Base-by-base conservation (phyloP, 352 stramenopile genomes). In the Globisporangium mamillatum region DNA sequence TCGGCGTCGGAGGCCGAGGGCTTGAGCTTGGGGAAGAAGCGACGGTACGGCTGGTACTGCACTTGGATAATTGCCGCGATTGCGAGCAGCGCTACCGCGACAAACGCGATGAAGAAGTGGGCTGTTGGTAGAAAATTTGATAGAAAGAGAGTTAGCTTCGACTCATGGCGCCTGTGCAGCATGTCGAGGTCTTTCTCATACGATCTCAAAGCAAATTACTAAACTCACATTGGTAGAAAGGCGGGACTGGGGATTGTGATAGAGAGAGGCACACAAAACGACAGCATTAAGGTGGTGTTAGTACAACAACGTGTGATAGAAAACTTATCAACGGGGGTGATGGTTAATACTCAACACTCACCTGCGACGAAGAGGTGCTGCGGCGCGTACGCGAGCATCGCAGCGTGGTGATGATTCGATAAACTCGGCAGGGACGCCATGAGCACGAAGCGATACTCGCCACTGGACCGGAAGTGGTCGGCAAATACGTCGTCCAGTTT, bases 401-500 rank as follows among this genome's bases (percentile, higher is more conserved):
- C 75, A 0, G 36, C 18, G 57, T 77, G 75, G 12, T 64, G 67
- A 22, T 81, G 72, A 60, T 79, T 81, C 6, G 12, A 8, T 1
- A 56, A 65, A 7, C 60, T 48, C 7, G 75, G 70, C 10, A 81
- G 46, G 20, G 72, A 75, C 14, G 65, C 75, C 32, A 81, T 32
- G 12, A 81, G 60, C 60, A 78, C 63, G 36, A 81, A 77, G 12
- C 54, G 68, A 38, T 81, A 81, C 54, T 74, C 63, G 25, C 75
- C 73, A 6, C 64, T 79, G 3, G 66, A 64, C 7, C 52, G 48
- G 34, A 81, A 81, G 56, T 69, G 41, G 48, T 79, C 75, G 16
- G 67, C 75, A 55, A 81, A 81, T 2, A 60, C 18, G 29, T 66
- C 55, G 2, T 64, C 64, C 5, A 79, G 46, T 12, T 68, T 72